Base-by-base conservation (phyloP, 1,284 basidiomycete genomes). In the Microbotryomycetes sp. region DNA sequence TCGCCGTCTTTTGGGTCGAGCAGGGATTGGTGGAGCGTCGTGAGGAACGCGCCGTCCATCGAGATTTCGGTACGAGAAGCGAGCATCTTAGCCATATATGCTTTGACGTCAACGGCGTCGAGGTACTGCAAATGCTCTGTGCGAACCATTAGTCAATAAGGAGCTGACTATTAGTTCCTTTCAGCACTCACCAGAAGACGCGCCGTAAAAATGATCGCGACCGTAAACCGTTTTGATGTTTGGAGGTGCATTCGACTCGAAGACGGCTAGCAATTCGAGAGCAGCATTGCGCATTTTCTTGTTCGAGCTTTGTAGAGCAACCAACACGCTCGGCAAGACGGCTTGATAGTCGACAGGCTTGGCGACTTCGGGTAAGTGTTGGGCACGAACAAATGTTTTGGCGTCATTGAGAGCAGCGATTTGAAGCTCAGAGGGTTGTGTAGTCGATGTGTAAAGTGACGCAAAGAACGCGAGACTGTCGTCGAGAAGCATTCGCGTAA, bases 151-250 rank as follows among this genome's bases (percentile, higher is more conserved):
- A 41, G 18, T 11, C 9, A 41, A 26, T 51, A 45, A 53, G 11
- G 18, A 58, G 29, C 15, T 41, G 46, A 61, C 58, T 9, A n/a
- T n/a, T n/a, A n/a, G n/a, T n/a, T n/a, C n/a, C n/a, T n/a, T n/a
- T n/a, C n/a, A n/a, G n/a, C n/a, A 77, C 85, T 64, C 53, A 88
- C 86, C 76, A 5, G 85, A 85, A 30, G 75, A 16, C 7, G 52
- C 77, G 2, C 91, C 92, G 73, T 97, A 97, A 54, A 96, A 81
- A 1, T 78, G 79, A 70, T 96, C 91, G 68, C 88, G 83, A 7
- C 83, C 89, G 75, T 92, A 96, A 1, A 96, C 82, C 3, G 80
- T 78, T 21, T 76, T 77, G 28, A 82, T 77, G 46, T 78, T 79
- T 61, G 71, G 50, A 56, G 70, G 45, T 35, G 78, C 73, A 3